Evolutionary conservation across 2,329 filamentous ascomycete species (phyloP).

Genomic region (Hypoxylon sp.): DNA sequence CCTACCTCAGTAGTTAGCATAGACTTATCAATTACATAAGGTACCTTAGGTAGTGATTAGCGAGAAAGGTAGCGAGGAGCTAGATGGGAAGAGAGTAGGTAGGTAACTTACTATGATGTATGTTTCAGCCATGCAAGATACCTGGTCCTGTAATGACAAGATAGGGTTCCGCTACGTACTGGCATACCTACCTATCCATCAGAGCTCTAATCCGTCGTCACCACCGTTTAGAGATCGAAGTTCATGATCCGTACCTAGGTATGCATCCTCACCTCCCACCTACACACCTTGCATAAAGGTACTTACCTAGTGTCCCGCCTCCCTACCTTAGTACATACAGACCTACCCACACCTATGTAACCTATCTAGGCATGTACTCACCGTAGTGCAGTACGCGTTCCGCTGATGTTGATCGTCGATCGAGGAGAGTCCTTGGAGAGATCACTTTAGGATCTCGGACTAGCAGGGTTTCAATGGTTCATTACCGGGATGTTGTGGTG

Average conservation of each 20-base stretch:
- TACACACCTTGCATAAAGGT: constrained; percentile 21
- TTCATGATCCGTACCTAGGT: constrained; percentile 26
- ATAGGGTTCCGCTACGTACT: constrained; percentile 6
- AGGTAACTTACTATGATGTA: constrained; percentile 10
- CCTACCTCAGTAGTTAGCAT: constrained; percentile 17
- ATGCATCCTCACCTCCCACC: constrained; percentile 13
- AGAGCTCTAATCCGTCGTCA: constrained; percentile 12
- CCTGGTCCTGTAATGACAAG: constrained; percentile 10
- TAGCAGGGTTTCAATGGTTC: constrained; percentile 40
- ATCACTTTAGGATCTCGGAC: constrained; percentile 42
- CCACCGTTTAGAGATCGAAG: constrained; percentile 23
- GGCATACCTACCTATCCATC: background rate
- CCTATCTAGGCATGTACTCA: constrained; percentile 8
- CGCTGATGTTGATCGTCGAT: constrained; percentile 41
- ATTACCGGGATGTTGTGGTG: constrained; percentile 37
- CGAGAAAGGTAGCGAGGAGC: constrained; percentile 18
- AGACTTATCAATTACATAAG: constrained; percentile 20
- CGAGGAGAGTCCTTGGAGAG: constrained; percentile 42
- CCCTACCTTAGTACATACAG: background rate
- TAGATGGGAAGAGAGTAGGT: constrained; percentile 20
- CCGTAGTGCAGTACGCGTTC: constrained; percentile 36
- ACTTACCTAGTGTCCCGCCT: constrained; percentile 6
- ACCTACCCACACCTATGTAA: constrained; percentile 36
- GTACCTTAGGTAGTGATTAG: constrained; percentile 22
- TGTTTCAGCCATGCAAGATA: constrained; percentile 36